phyloP scores from a whole-genome alignment of 352 stramenopile genomes.

The Phytophthora pistaciae region DNA sequence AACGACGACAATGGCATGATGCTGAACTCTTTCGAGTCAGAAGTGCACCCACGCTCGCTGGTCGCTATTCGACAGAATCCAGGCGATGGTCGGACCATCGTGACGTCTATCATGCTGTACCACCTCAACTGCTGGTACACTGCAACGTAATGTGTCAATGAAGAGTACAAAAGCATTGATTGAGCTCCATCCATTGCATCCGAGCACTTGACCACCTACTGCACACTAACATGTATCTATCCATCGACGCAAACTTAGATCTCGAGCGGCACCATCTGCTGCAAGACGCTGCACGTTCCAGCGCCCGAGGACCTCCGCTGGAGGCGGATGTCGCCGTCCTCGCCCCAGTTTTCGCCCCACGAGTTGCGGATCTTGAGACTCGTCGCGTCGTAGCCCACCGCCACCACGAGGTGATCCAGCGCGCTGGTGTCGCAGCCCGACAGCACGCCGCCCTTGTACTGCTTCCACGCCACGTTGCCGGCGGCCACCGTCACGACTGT shows the following conservation, averaged over 20 bases:
- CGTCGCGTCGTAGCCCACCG: slow-evolving; percentile 92
- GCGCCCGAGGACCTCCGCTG: slow-evolving; percentile 61
- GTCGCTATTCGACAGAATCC: slow-evolving; percentile 29
- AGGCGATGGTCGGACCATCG: slow-evolving; percentile 29
- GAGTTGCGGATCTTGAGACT: slow-evolving; percentile 97
- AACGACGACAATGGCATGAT: neutral
- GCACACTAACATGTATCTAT: neutral
- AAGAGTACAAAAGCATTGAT: neutral
- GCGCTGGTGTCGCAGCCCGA: slow-evolving; percentile 66
- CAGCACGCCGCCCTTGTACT: slow-evolving; percentile 95
- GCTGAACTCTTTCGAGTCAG: slow-evolving; percentile 30
- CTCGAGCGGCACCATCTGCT: slow-evolving; percentile 50
- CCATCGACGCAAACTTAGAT: slow-evolving; percentile 21
- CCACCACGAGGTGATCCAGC: slow-evolving; percentile 97
- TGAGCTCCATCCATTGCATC: neutral
- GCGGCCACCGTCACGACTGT: slow-evolving; percentile 95
- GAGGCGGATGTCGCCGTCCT: slow-evolving; percentile 93
- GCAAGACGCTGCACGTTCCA: slow-evolving; percentile 55
- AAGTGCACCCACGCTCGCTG: slow-evolving; percentile 21
- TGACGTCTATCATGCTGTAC: neutral
- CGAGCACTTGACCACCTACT: neutral
- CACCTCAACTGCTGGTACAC: neutral
- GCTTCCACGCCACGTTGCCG: slow-evolving; percentile 94
- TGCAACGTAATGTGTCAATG: neutral
- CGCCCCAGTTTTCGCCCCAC: slow-evolving; percentile 94